Base-by-base conservation (phyloP, 2,329 filamentous ascomycete species). In the Beauveria sp. region DNA sequence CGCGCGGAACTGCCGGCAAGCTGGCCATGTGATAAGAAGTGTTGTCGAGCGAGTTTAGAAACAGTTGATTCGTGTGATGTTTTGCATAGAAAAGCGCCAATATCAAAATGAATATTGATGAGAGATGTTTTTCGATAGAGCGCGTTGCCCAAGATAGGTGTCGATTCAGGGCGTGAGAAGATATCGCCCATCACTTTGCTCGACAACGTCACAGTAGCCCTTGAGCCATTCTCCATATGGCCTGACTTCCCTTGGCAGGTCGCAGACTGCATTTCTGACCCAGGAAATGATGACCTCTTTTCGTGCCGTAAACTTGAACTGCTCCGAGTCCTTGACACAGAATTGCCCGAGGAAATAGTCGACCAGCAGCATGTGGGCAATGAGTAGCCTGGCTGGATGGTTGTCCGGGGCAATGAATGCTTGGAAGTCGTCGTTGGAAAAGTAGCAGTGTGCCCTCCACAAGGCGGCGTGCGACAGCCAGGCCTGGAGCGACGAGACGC, bases 301-400 rank as follows among this genome's bases (percentile, higher is more conserved):
- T 16, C 69, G 64, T 0, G 67, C 69, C 2, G 66, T 57, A 16
- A 63, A 67, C 24, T 65, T 69, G 20, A 67, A 67, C 22, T 63
- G 61, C 34, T 69, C 65, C 4, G 61, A 45, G 4, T 64, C 63
- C 0, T 65, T 59, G 28, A 71, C 61, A 22, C 67, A 68, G 45
- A 64, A 68, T n/a, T 63, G 64, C 1, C 67, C 69, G 6, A 72
- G 63, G 0, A 72, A 51, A 40, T 72, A 72, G 26, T 73, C 70
- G 1, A 70, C 56, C 3, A 77, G 65, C n/a, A 75, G 70, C 64
- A 73, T 72, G 62, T 77, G 74, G 2, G 73, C 69, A 20, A 75
- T 67, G 1, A 76, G 66, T 0, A 77, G 66, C 60, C 74, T 73
- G 1, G 70, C 69, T 1, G 65, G 52, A 56, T 71, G 64, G 60